phyloP scores from a whole-genome alignment of 495 filamentous ascomycete genomes.

The Friedmanniomyces endolithicus region DNA sequence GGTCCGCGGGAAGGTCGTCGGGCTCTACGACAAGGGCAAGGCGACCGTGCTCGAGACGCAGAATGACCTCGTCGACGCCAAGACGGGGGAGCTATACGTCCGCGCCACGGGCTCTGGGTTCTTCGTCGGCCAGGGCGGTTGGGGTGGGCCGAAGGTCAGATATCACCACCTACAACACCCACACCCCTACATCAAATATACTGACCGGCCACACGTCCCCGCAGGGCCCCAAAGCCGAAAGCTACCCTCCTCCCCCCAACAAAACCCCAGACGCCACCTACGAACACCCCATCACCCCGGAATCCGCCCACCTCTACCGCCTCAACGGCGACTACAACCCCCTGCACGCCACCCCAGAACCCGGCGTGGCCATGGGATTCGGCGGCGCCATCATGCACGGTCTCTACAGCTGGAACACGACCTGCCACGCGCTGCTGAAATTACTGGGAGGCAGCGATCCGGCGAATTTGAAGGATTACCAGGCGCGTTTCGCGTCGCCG shows the following conservation, averaged over 20 bases:
- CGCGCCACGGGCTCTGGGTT: conserved; percentile 58
- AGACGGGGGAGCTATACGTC: conserved; percentile 57
- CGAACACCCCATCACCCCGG: conserved; percentile 50
- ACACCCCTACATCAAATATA: too few species aligned
- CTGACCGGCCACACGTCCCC: neutral
- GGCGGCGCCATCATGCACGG: conserved; percentile 83
- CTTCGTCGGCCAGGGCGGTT: conserved; percentile 71
- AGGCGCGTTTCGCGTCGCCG: conserved; percentile 74
- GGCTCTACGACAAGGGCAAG: conserved; percentile 87
- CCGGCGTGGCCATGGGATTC: conserved; percentile 79
- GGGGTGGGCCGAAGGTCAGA: conserved; percentile 69
- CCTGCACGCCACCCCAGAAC: conserved; percentile 71
- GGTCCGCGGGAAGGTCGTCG: conserved; percentile 64
- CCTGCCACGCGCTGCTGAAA: conserved; percentile 62
- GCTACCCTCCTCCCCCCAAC: conserved; percentile 59
- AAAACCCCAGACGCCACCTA: conserved; percentile 64
- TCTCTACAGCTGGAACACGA: conserved; percentile 70
- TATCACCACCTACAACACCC: too few species aligned
- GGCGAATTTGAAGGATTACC: conserved; percentile 68
- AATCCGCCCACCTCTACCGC: conserved; percentile 55
- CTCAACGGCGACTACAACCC: conserved; percentile 90
- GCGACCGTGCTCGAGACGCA: conserved; percentile 72
- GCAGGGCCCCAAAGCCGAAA: conserved; percentile 49
- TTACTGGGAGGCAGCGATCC: conserved; percentile 63
- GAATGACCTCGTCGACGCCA: conserved; percentile 58